phyloP scores from a whole-genome alignment of 768 basidiomycete species.

The Termitomyces sp. region DNA sequence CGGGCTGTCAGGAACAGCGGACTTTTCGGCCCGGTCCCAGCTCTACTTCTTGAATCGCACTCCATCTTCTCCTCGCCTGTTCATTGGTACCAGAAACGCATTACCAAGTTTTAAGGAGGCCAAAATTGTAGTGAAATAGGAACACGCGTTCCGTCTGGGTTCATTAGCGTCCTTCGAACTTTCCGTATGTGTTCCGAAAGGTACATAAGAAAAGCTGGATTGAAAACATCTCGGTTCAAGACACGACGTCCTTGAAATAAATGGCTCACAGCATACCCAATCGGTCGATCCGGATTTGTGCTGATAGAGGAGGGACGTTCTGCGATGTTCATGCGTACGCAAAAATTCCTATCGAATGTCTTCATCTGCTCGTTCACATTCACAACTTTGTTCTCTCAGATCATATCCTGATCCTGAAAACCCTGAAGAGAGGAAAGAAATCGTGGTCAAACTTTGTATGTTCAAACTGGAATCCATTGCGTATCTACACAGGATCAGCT shows the following conservation, averaged over 20 bases:
- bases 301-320: conserved; percentile 90
- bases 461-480: conserved; percentile 13
- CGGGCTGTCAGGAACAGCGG: background rate
- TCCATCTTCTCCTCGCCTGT: background rate
- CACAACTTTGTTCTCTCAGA: conserved; percentile 30
- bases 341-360: background rate
- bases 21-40: background rate
- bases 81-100: background rate
- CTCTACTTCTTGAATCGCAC: background rate
- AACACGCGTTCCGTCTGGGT: background rate
- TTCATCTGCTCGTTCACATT: conserved; percentile 1
- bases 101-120: background rate
- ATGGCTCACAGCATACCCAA: conserved; percentile 48
- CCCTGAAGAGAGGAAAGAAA: conserved; percentile 59
- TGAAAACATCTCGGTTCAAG: background rate
- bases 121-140: background rate
- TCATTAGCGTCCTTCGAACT: background rate
- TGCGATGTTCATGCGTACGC: conserved; percentile 84
- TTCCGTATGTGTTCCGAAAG: conserved; percentile 20
- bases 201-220: conserved; percentile 7
- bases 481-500: background rate
- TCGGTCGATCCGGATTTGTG: conserved; percentile 80
- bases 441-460: conserved; percentile 89
- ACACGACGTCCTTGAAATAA: background rate
- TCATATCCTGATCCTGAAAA: conserved; percentile 75